Conservation (phyloP, 768 basidiomycete genomes). For the Termitomyces sp. region DNA sequence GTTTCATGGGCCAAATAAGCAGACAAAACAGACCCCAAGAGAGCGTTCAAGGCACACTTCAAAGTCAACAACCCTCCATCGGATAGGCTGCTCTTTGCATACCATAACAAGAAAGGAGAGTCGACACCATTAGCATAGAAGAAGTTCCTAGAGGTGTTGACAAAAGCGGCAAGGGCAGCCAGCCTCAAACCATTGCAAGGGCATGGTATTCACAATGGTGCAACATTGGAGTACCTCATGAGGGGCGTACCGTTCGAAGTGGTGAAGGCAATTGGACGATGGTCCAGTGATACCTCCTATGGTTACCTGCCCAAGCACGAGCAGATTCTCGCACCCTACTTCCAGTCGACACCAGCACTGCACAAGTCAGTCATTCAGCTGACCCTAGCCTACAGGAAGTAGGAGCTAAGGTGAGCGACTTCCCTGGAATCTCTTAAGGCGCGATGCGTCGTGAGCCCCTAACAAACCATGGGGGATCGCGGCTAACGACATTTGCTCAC, state of each 20-base stretch:
- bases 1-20: constrained; percentile 11
- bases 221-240: constrained; percentile 20
- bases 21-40: constrained; percentile 9
- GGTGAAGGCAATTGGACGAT: constrained; percentile 10
- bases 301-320: not conserved
- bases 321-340: no score
- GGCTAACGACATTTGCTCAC: no score
- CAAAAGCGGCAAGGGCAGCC: not conserved
- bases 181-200: constrained; percentile 12
- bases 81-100: no score
- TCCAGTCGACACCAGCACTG: no score
- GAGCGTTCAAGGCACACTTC: constrained; percentile 5
- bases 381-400: no score
- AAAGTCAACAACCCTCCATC: constrained; percentile 9
- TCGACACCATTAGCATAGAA: constrained; percentile 17
- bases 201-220: constrained; percentile 22
- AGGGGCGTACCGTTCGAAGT: constrained; percentile 11
- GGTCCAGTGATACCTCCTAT: constrained; percentile 9
- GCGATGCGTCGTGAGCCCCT: no score
- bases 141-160: constrained; percentile 16
- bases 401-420: no score
- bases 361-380: no score
- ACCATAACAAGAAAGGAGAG: not conserved
- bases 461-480: no score
- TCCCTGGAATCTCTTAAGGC: no score